phyloP scores from a whole-genome alignment of 148 eudicot genomes.

The Diospyros lotus region DNA sequence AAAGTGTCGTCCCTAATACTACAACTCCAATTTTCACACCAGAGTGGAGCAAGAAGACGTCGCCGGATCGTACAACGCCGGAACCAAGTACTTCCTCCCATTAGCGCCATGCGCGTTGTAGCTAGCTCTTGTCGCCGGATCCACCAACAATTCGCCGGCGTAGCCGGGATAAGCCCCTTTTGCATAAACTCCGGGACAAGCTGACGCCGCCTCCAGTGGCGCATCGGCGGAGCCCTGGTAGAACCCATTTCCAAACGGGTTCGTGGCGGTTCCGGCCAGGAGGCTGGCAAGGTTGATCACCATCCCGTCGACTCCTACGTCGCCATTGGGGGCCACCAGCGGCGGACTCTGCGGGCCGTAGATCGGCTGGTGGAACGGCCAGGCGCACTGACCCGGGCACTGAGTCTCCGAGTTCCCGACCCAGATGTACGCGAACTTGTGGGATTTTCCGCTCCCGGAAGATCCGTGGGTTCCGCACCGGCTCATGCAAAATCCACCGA shows the following conservation, averaged over 20 bases:
- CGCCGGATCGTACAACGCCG: conserved; percentile 34
- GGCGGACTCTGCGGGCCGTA: conserved; percentile 46
- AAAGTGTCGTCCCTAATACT: too few relatives aligned
- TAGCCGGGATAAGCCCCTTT: conserved; percentile 50
- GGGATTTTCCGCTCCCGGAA: background rate
- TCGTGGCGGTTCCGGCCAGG: conserved; percentile 39
- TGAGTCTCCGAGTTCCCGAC: conserved; percentile 25
- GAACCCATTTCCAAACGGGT: conserved; percentile 46
- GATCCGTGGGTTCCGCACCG: conserved; percentile 2
- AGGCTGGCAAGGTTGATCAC: conserved; percentile 36
- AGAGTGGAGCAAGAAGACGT: conserved; percentile 28
- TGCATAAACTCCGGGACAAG: conserved; percentile 40
- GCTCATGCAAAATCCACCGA: background rate
- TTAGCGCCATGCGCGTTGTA: conserved; percentile 36
- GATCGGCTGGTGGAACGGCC: conserved; percentile 42
- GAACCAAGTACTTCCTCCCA: conserved; percentile 39
- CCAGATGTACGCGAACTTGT: conserved; percentile 31
- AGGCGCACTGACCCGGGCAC: conserved; percentile 10
- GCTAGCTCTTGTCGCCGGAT: conserved; percentile 26
- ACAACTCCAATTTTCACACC: conserved; percentile 10
- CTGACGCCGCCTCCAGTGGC: conserved; percentile 40
- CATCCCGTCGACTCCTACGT: conserved; percentile 46
- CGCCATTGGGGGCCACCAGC: conserved; percentile 35
- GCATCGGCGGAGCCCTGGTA: conserved; percentile 46
- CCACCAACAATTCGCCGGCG: conserved; percentile 38